Evolutionary conservation across 1,139 yeast species (phyloP), one percentile per base, ranked within the genome.

Genomic region (Nakaseomyces uthaithaninus): DNA sequence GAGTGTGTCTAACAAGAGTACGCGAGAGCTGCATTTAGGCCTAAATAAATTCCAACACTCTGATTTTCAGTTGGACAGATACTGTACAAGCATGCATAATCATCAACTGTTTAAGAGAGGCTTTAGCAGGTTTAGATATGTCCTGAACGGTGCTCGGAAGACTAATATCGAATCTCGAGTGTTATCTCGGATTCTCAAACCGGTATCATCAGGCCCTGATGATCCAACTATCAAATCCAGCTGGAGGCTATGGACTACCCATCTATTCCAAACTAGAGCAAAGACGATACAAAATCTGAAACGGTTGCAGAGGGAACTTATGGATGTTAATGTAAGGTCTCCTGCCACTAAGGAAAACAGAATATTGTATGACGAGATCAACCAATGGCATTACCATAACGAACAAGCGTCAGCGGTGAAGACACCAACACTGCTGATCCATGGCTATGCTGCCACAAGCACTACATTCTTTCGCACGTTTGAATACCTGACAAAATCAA

Each of bases 381-480:
- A 52, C 27, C 53, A 52, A 31, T 50, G 52, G 54, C 49, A 49
- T 38, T 47, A 50, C 39, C 44, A 42, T 7, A 50, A 50, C 36
- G 33, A 36, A 12, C 33, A 37, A 3, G 52, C 51, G 8, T 12
- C 42, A 2, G 39, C 34, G 12, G 45, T 54, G 4, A 52, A 44
- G 17, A 52, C 54, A 3, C 66, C 66, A 3, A 52, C 63, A 16
- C 89, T 86, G 3, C 67, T 89, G 54, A 54, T 89, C 14, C 97
- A 89, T 57, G 97, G 97, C 0, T 87, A 84, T 60, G 95, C 94
- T 0, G 94, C 96, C 0, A 80, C 94, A 0, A 68, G 81, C 15
- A 93, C 91, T 11, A 82, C 89, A 56, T 89, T 78, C 64, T 86
- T 85, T 50, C 69, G 87, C 42, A 87, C 85, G 52, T 76, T 84